Percentiles rank a stretch among this genome's conserved stretches.
These are phyloP conservation scores for Clarkia xantiana DNA, from an alignment of 345 rosid species.

Conservation along the genomic window DNA sequence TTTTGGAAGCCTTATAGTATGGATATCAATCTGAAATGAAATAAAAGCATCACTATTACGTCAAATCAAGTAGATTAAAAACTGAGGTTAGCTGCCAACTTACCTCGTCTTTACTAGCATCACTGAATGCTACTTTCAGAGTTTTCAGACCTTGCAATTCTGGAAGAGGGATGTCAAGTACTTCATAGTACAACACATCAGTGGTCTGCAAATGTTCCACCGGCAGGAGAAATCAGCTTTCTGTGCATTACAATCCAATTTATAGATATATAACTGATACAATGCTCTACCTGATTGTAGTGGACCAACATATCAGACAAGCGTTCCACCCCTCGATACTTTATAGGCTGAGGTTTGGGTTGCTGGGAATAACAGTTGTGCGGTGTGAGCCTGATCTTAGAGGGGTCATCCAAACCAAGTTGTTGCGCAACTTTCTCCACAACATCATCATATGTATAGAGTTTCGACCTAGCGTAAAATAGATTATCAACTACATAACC, in stretches of 20 bases:
- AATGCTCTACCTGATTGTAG: slow-evolving; percentile 61
- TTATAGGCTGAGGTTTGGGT: slow-evolving; percentile 70
- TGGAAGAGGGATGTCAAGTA: slow-evolving; percentile 91
- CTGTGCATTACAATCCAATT: slow-evolving; percentile 3
- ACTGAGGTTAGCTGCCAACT: slow-evolving; percentile 17
- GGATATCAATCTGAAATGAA: slow-evolving; percentile 51
- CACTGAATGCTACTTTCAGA: slow-evolving; percentile 74
- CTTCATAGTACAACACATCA: slow-evolving; percentile 89
- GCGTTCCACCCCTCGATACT: slow-evolving; percentile 56
- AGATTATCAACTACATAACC: slow-evolving; percentile 3
- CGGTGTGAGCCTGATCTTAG: slow-evolving; percentile 59
- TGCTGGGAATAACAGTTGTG: slow-evolving; percentile 68
- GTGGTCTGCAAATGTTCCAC: slow-evolving; percentile 40
- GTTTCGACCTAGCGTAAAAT: slow-evolving; percentile 57
- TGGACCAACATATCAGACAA: slow-evolving; percentile 83
- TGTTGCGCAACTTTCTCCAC: slow-evolving; percentile 58
- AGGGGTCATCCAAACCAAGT: slow-evolving; percentile 56
- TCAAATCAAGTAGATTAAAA: not conserved
- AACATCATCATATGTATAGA: slow-evolving; percentile 82
- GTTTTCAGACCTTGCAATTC: slow-evolving; percentile 84
- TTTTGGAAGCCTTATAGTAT: slow-evolving; percentile 82
- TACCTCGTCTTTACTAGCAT: slow-evolving; percentile 74
- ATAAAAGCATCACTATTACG: not conserved
- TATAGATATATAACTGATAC: not conserved
- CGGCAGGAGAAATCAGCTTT: slow-evolving; percentile 7